Evolutionary conservation across 345 rosid genomes (phyloP).

Genomic region (Erysimum cheiranthoides): DNA sequence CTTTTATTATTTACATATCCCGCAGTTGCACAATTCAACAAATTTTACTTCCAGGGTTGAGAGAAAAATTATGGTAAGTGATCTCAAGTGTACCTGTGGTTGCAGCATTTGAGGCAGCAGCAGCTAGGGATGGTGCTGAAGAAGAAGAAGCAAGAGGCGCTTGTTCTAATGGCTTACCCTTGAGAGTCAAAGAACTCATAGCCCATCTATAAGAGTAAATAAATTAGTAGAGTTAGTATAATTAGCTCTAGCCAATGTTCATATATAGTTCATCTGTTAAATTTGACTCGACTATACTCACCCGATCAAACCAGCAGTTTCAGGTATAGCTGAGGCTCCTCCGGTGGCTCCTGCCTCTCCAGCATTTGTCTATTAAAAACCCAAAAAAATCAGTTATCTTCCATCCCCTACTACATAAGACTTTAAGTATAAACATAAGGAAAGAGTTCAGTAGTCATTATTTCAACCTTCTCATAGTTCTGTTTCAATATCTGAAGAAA

Average conservation of each 20-base stretch:
- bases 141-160: constrained; percentile 67
- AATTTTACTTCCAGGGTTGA: constrained; percentile 6
- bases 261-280: background rate
- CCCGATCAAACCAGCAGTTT: constrained; percentile 92
- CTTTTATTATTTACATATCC: constrained; percentile 10
- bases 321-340: constrained; percentile 80
- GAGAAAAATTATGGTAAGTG: background rate
- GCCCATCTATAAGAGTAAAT: constrained; percentile 75
- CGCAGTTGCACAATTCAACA: background rate
- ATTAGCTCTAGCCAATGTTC: background rate
- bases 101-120: constrained; percentile 61
- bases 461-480: constrained; percentile 72
- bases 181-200: constrained; percentile 94
- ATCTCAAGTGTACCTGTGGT: constrained; percentile 63
- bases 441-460: constrained; percentile 1
- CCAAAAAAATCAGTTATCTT: constrained; percentile 8
- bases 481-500: constrained; percentile 90
- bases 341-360: constrained; percentile 63
- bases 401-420: constrained; percentile 9
- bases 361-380: constrained; percentile 52
- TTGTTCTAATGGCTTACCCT: constrained; percentile 92
- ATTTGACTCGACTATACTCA: constrained; percentile 47
- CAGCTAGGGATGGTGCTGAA: constrained; percentile 52
- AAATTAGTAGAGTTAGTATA: constrained; percentile 16
- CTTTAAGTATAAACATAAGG: background rate